Percentiles rank a stretch among this genome's conserved stretches.
These are phyloP conservation scores for Silene noctiflora DNA, from an alignment of 179 eudicot genomes.

Conservation along the genomic window DNA sequence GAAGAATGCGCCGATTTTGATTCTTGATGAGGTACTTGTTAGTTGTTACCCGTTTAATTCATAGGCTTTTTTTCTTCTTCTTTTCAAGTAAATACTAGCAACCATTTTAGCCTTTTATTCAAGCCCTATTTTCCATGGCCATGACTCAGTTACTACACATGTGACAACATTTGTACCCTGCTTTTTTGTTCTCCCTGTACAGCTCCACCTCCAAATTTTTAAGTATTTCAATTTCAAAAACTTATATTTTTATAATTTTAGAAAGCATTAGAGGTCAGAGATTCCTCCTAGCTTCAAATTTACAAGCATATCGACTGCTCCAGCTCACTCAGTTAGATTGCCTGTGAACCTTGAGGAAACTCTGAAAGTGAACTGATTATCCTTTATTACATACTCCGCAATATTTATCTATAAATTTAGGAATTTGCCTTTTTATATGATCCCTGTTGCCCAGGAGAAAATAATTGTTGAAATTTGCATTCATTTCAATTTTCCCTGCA, in stretches of 20 bases:
- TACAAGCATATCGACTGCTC: slow-evolving; percentile 2
- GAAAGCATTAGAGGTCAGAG: background rate
- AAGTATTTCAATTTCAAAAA: background rate
- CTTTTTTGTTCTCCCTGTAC: background rate
- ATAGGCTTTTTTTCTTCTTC: background rate
- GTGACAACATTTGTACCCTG: slow-evolving; percentile 5
- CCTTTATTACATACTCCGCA: background rate
- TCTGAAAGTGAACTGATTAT: background rate
- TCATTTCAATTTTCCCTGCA: background rate
- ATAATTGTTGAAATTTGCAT: background rate
- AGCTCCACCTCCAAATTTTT: background rate
- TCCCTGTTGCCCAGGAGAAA: slow-evolving; percentile 1
- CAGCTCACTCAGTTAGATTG: background rate
- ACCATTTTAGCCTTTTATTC: slow-evolving; percentile 1
- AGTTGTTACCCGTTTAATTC: background rate
- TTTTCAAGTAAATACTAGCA: background rate
- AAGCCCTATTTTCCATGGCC: background rate
- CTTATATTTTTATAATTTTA: background rate
- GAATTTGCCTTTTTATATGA: background rate
- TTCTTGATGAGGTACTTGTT: slow-evolving; percentile 85
- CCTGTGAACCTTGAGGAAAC: background rate
- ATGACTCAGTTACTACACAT: background rate
- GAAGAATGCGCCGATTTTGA: slow-evolving; percentile 86
- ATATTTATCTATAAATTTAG: background rate
- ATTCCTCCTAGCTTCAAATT: background rate